Evolutionary conservation across 2,329 filamentous ascomycete species (phyloP).

Genomic region (Microdochium nivale): DNA sequence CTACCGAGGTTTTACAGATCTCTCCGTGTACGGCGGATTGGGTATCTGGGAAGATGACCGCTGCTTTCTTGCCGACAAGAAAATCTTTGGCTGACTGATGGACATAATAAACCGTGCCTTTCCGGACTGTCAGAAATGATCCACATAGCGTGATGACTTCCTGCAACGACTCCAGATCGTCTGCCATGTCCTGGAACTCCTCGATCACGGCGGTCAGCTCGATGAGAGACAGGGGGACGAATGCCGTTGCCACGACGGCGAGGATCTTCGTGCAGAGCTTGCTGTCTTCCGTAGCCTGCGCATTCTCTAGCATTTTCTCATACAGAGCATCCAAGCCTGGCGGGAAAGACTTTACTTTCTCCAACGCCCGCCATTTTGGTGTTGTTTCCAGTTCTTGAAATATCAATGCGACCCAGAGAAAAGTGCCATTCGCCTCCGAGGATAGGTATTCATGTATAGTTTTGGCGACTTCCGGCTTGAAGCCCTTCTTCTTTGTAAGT

Average conservation of each 20-base stretch:
- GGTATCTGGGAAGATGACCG: slow-evolving; percentile 18
- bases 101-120: slow-evolving; percentile 20
- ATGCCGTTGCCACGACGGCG: slow-evolving; percentile 15
- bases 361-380: slow-evolving; percentile 3
- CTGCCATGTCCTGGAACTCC: neutral
- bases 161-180: neutral
- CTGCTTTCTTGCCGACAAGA: slow-evolving; percentile 12
- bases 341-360: neutral
- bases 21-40: slow-evolving; percentile 12
- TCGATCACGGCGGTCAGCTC: slow-evolving; percentile 20
- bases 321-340: slow-evolving; percentile 27
- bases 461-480: neutral
- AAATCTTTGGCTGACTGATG: slow-evolving; percentile 33
- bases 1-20: slow-evolving; percentile 23
- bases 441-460: slow-evolving; percentile 4
- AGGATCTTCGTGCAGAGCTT: slow-evolving; percentile 25
- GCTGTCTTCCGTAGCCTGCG: slow-evolving; percentile 17
- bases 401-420: slow-evolving; percentile 34
- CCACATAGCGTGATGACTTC: slow-evolving; percentile 22
- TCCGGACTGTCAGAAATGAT: slow-evolving; percentile 25
- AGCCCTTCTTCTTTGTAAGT: neutral
- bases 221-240: slow-evolving; percentile 24
- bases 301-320: slow-evolving; percentile 24
- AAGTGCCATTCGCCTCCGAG: slow-evolving; percentile 27
- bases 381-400: slow-evolving; percentile 19